Base-by-base conservation (phyloP, 306 rosid species). In the Trifolium fragiferum region DNA sequence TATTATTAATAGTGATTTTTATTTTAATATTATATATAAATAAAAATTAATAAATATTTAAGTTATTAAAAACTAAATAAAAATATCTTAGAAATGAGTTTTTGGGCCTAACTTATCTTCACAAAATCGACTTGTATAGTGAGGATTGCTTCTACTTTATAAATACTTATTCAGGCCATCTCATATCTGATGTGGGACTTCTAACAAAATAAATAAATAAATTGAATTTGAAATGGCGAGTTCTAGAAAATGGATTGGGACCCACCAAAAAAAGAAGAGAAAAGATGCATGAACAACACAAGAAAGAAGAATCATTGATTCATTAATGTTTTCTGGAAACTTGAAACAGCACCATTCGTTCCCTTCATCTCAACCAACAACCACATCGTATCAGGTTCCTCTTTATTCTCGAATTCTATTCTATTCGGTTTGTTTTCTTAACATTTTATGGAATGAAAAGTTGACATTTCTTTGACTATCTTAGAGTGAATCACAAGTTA, bases 211-310 rank as follows among this genome's bases (percentile, higher is more conserved):
- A n/a, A n/a, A n/a, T n/a, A n/a, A n/a, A n/a, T n/a, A n/a, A n/a
- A 49, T 49, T 49, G 20, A 49, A 49, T 49, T 55, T 23, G 21
- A 46, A 4, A 58, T 11, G 46, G 69, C 1, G 2, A n/a, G 11
- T 33, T 75, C 78, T 49, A 75, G 78, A 75, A 64, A 21, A 47
- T 44, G 18, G 65, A 25, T 27, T 6, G 38, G 80, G 74, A 43
- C 80, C 75, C 70, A 68, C 76, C 18, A 55, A 68, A 57, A 30
- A 11, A 5, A 37, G 7, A 49, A 33, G 14, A 38, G 41, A 38
- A 61, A 15, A 21, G 55, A 25, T 37, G 58, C 43, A 43, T 25
- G 63, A 59, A 66, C 13, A 35, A 30, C 33, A 68, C 9, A 23
- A 54, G 33, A 30, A 30, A 30, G 33, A 27, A 5, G 8, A 5